These are phyloP conservation scores for Acorus calamus DNA, from an alignment of 106 monocot genomes.

Conservation along the genomic window DNA sequence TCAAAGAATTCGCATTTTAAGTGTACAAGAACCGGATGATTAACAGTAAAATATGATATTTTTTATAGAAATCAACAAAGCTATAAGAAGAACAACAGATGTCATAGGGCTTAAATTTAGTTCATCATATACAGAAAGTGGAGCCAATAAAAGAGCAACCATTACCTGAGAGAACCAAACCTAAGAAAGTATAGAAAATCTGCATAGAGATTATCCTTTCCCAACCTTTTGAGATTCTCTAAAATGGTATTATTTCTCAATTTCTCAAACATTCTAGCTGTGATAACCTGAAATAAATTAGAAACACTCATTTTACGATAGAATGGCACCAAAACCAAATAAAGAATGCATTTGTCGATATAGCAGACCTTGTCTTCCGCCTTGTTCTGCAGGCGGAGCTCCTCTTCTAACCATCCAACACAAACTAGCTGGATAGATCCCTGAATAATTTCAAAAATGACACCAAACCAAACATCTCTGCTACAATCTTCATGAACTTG, in stretches of 20 bases:
- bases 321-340: not conserved
- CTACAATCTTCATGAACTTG: conserved; percentile 20
- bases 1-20: too few relatives aligned
- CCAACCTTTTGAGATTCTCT: conserved; percentile 37
- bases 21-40: too few relatives aligned
- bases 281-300: conserved; percentile 36
- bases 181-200: conserved; percentile 72
- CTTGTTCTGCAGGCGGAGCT: conserved; percentile 31
- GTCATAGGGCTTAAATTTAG: not conserved
- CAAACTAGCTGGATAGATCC: conserved; percentile 35
- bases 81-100: not conserved
- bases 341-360: not conserved
- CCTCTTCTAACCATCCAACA: conserved; percentile 58
- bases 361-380: conserved; percentile 31
- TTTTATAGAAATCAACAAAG: not conserved
- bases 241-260: conserved; percentile 52
- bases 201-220: conserved; percentile 77
- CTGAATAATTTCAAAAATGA: conserved; percentile 36
- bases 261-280: conserved; percentile 23
- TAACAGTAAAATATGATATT: too few relatives aligned
- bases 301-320: conserved; percentile 5
- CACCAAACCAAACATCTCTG: conserved; percentile 33
- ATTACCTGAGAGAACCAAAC: conserved; percentile 76
- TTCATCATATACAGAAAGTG: not conserved
- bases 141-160: not conserved